Conservation (phyloP, 129 eudicot genomes). For the Mikania micrantha region DNA sequence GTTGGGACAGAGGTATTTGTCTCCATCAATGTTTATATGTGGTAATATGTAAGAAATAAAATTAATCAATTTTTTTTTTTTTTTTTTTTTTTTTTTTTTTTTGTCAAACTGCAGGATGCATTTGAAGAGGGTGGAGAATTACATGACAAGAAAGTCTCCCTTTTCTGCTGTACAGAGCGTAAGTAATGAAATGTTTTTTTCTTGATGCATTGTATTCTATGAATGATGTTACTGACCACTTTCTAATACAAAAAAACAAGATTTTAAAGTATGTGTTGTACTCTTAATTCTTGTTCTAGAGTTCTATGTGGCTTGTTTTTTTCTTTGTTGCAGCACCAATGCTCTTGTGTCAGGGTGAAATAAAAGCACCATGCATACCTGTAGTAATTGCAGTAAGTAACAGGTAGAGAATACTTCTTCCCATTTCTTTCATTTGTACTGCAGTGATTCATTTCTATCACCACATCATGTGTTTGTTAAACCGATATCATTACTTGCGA, state of each 20-base stretch:
- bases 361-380: slow-evolving; percentile 62
- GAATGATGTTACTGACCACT: neutral
- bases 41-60: neutral
- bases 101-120: slow-evolving; percentile 40
- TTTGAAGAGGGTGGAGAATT: slow-evolving; percentile 77
- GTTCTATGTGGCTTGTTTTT: neutral
- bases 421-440: neutral
- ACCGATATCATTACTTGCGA: neutral
- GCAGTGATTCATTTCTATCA: too few relatives aligned
- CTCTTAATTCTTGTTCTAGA: neutral
- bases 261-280: too few relatives aligned
- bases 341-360: slow-evolving; percentile 51
- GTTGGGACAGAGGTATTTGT: slow-evolving; percentile 97
- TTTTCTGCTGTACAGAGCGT: slow-evolving; percentile 91
- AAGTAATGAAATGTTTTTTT: slow-evolving; percentile 29
- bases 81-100: neutral
- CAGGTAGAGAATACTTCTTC: neutral
- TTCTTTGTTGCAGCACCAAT: slow-evolving; percentile 73
- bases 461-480: too few relatives aligned
- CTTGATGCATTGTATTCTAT: neutral
- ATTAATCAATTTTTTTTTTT: too few relatives aligned
- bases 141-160: slow-evolving; percentile 68
- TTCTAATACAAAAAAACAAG: neutral
- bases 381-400: slow-evolving; percentile 89
- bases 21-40: neutral